Evolutionary conservation across 2,329 filamentous ascomycete species (phyloP).

Genomic region (Pseudogymnoascus sp.): DNA sequence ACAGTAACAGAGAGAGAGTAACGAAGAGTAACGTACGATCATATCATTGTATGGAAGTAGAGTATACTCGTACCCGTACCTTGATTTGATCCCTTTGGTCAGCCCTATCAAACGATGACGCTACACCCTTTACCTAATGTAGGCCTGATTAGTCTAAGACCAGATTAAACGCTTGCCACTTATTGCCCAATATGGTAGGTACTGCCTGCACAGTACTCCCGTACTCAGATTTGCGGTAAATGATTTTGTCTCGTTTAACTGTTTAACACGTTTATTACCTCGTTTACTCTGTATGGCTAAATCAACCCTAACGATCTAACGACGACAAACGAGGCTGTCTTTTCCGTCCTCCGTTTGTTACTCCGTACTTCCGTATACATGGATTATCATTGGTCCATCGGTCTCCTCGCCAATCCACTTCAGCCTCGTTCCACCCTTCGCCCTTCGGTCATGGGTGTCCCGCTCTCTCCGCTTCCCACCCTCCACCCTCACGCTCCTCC

Average conservation of each 20-base stretch:
- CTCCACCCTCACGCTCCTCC: neutral
- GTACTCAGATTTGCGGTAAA: neutral
- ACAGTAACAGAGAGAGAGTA: no score
- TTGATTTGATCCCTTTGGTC: neutral
- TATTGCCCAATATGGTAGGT: neutral
- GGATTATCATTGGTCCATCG: neutral
- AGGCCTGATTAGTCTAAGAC: neutral
- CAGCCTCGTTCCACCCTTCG: neutral
- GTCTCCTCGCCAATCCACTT: neutral
- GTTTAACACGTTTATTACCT: no score
- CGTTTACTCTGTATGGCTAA: neutral
- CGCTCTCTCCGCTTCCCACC: neutral
- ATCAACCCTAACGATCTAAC: neutral
- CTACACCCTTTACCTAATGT: neutral
- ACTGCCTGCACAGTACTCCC: neutral
- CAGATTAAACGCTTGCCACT: neutral
- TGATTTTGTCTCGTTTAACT: neutral
- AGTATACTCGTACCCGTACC: neutral
- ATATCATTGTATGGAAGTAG: neutral
- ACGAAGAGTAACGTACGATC: neutral
- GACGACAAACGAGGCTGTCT: neutral
- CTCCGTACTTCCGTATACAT: neutral
- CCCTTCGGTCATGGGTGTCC: neutral
- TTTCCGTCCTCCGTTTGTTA: neutral
- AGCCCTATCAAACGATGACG: conserved; percentile 2